Base-by-base conservation (phyloP, 371 early-diverging fungal genomes). In the Syncephalis fuscata region DNA sequence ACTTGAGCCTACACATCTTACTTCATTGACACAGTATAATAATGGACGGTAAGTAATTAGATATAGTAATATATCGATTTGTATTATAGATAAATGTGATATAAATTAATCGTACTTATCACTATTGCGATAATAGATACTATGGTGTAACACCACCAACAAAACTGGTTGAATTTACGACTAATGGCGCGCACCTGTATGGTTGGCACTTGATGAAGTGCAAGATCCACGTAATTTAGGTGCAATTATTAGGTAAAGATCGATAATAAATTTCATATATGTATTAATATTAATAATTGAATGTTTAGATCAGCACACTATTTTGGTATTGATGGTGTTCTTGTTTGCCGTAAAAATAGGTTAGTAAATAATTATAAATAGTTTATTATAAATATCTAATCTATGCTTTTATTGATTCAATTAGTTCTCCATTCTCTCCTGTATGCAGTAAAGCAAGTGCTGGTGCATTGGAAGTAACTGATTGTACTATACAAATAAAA, bases 181-280 rank as follows among this genome's bases (percentile, higher is more conserved):
- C 19, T 7, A 15, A 19, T 7, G 15, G n/a, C 41, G 60, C 11
- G 52, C 55, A 1, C 71, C 71, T 17, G 58, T 69, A 10, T 67
- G 67, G 64, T 44, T 71, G 20, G 64, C 61, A 0, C 48, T 76
- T 41, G 76, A 76, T 46, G 60, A 66, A 20, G 62, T 80, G 14
- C 65, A 68, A 32, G 80, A 80, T 50, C 70, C 71, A 16, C 73
- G 65, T 36, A 80, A 80, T 53, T 44, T 80, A 24, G 81, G 81
- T 0, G 75, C 76, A 15, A 75, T 78, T 32, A 46, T 80, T 21
- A 4, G 41, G 41, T 41, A 21, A 21, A 15, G 4, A 21, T 32
- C 11, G 7, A 32, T 16, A 41, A 21, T 41, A 8, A 8, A 21
- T 19, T 5, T 4, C 3, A 8, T 16, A 41, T 5, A 16, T 5